Evolutionary conservation across 331 rosid genomes (phyloP).

Genomic region (Prunus yedoensis): DNA sequence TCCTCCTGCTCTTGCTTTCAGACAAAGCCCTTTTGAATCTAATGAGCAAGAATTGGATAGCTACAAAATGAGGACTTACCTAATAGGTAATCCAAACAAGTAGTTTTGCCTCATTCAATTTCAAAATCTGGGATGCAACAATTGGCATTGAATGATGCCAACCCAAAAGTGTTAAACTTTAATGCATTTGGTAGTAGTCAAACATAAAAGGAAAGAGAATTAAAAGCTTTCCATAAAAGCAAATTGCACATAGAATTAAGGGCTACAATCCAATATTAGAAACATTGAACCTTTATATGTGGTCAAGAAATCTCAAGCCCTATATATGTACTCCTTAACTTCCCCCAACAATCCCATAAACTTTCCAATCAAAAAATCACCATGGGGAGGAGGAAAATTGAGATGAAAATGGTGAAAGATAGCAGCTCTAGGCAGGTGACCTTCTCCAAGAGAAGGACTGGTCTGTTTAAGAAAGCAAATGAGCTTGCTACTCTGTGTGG

Average conservation of each 20-base stretch:
- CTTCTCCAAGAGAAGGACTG: conserved; percentile 46
- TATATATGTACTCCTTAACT: neutral
- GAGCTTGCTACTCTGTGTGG: conserved; percentile 47
- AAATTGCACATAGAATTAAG: conserved; percentile 8
- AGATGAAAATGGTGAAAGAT: conserved; percentile 44
- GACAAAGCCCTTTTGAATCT: too few species aligned
- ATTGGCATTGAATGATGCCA: conserved; percentile 11
- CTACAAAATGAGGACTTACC: neutral
- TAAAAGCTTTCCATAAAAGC: conserved; percentile 16
- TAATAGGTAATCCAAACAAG: conserved; percentile 9
- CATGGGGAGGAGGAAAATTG: conserved; percentile 50
- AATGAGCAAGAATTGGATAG: neutral
- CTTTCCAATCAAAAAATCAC: neutral
- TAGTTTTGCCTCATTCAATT: conserved; percentile 14
- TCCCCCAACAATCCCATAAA: neutral
- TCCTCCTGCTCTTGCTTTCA: too few species aligned
- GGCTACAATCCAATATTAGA: conserved; percentile 36
- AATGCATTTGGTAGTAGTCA: neutral
- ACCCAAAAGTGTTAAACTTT: conserved; percentile 4
- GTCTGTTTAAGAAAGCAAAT: conserved; percentile 48
- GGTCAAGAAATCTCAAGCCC: neutral
- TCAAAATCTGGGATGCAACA: conserved; percentile 2
- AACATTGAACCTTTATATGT: conserved; percentile 19
- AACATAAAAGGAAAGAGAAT: conserved; percentile 15
- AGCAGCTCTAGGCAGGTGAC: conserved; percentile 47